A percentile compares a stretch with the other conserved stretches of the same genome.
These are phyloP conservation scores for Schizochytrium sp. DNA, from an alignment of 108 stramenopile genomes.

Conservation along the genomic window DNA sequence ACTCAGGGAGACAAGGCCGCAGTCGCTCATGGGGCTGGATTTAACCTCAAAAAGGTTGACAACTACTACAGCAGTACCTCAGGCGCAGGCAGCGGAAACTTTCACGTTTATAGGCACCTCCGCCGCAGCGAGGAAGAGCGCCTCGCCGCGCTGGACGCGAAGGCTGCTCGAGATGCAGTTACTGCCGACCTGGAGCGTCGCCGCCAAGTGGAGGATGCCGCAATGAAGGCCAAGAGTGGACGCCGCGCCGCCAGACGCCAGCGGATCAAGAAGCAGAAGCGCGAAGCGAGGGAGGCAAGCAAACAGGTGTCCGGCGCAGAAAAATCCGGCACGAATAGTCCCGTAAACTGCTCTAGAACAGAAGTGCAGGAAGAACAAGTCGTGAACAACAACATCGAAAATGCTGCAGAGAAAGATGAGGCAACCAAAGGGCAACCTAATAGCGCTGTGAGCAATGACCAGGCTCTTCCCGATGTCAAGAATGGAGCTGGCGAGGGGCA, in stretches of 20 bases:
- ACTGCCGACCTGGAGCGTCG: background rate
- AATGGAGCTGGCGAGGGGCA: background rate
- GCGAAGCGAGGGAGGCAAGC: background rate
- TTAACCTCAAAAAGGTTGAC: slow-evolving; percentile 43
- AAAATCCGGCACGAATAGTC: background rate
- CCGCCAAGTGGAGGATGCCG: background rate
- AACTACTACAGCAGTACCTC: slow-evolving; percentile 41
- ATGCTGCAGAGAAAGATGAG: background rate
- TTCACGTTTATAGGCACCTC: slow-evolving; percentile 14
- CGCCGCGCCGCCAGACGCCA: background rate
- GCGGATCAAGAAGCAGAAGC: slow-evolving; percentile 7
- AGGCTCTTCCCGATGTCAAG: background rate
- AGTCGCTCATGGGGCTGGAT: background rate
- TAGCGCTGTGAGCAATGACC: background rate
- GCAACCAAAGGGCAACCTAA: background rate
- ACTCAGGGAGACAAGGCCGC: slow-evolving; percentile 22
- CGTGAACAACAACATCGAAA: background rate
- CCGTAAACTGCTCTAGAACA: background rate
- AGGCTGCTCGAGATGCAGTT: background rate
- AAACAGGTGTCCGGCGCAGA: background rate
- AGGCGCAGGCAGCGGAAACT: slow-evolving; percentile 43
- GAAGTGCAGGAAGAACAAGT: background rate
- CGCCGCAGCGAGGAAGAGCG: slow-evolving; percentile 41
- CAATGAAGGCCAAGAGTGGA: background rate
- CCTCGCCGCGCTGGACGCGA: background rate